Evolutionary conservation across 495 filamentous ascomycete genomes (phyloP).

Genomic region (Hyaloscypha finlandica): DNA sequence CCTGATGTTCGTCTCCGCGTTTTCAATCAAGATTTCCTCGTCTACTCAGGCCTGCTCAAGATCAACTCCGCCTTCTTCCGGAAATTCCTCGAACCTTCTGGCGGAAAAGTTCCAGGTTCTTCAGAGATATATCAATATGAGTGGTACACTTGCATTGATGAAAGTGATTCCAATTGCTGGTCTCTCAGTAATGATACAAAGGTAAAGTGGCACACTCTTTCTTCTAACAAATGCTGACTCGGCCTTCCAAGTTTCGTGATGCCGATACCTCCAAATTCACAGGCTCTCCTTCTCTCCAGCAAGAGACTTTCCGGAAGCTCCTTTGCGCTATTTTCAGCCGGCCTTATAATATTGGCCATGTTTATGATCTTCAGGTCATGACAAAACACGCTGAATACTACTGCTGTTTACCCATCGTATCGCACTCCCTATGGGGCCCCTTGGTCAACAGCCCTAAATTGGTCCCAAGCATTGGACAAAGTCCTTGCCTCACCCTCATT

Average conservation of each 20-base stretch:
- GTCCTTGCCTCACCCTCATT: not conserved
- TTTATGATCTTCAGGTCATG: constrained; percentile 5
- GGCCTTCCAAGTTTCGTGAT: not conserved
- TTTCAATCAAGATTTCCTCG: constrained; percentile 25
- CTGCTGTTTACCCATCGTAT: constrained; percentile 12
- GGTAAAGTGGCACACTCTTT: not conserved
- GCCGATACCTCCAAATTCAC: not conserved
- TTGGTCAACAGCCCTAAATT: constrained; percentile 1
- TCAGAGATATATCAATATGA: constrained; percentile 2
- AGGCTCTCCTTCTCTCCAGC: not conserved
- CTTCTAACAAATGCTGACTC: no score
- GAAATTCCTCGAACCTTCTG: constrained; percentile 14
- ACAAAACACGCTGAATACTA: constrained; percentile 22
- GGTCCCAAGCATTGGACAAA: not conserved
- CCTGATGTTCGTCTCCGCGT: constrained; percentile 13
- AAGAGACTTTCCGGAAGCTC: constrained; percentile 10
- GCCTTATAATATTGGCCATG: not conserved
- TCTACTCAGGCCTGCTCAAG: constrained; percentile 3
- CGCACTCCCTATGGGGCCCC: not conserved
- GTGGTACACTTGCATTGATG: constrained; percentile 13
- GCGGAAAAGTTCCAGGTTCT: not conserved
- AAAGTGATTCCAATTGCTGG: constrained; percentile 8
- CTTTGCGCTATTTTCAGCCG: constrained; percentile 15
- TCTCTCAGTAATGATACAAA: not conserved
- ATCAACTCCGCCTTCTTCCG: constrained; percentile 20